A percentile compares a stretch with the other conserved stretches of the same genome.
phyloP scores from a whole-genome alignment of 352 stramenopile species.

The Phytophthora melonis region DNA sequence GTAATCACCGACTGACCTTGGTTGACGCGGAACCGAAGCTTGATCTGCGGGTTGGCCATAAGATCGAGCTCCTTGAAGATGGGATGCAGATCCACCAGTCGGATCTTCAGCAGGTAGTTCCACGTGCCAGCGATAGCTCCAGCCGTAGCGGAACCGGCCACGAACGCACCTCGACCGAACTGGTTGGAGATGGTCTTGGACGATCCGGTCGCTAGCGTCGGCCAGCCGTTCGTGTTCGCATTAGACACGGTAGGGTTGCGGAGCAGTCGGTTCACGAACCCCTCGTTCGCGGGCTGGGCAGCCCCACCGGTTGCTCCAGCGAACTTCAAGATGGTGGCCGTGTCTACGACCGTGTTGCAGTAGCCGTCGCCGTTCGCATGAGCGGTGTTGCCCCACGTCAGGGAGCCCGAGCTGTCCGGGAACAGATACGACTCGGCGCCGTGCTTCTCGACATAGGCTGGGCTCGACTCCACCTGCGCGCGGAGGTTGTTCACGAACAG shows the following conservation, averaged over 20 bases:
- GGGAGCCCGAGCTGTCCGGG: not conserved
- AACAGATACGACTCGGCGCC: not conserved
- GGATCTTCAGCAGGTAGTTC: not conserved
- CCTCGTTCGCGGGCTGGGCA: not conserved
- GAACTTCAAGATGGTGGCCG: too few species aligned
- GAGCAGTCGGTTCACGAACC: too few species aligned
- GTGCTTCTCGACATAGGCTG: not conserved
- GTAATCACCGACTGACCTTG: too few species aligned
- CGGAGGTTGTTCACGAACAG: not conserved
- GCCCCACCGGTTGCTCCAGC: too few species aligned
- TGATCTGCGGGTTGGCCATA: not conserved
- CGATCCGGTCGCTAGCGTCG: not conserved
- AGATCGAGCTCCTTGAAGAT: not conserved
- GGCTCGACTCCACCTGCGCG: not conserved
- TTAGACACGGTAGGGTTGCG: too few species aligned
- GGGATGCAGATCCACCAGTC: not conserved
- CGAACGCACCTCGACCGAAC: not conserved
- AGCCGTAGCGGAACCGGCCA: not conserved
- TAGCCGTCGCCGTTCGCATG: slow-evolving; percentile 1
- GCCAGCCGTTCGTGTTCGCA: not conserved
- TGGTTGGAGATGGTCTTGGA: slow-evolving; percentile 1
- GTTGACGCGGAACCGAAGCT: not conserved
- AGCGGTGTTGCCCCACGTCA: not conserved
- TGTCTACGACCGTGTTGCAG: too few species aligned
- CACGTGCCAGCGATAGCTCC: not conserved